Percentiles rank a stretch among this genome's conserved stretches.
These are phyloP conservation scores for Eimeria brunetti DNA, from an alignment of 169 alveolate species.

Conservation along the genomic window DNA sequence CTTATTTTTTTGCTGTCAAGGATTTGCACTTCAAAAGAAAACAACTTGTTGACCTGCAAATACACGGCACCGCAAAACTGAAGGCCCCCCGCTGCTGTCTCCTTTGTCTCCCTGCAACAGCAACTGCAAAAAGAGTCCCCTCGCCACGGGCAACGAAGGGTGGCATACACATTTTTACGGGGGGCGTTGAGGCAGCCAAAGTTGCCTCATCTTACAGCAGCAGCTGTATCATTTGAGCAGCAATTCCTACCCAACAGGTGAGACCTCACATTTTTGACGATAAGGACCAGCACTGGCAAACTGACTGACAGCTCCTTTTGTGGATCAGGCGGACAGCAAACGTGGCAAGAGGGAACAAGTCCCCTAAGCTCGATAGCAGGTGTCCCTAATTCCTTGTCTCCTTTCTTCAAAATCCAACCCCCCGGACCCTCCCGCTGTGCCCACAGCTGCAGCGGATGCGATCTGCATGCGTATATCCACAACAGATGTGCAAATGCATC, in stretches of 20 bases:
- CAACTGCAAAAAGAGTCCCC: not conserved
- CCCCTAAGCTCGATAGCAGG: constrained; percentile 60
- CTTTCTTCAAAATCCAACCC: constrained; percentile 16
- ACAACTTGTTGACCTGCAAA: constrained; percentile 93
- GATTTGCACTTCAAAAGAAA: constrained; percentile 97
- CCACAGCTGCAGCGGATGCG: constrained; percentile 73
- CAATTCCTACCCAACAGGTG: not conserved
- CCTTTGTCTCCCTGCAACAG: not conserved
- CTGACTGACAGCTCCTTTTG: constrained; percentile 94
- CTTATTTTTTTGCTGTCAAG: constrained; percentile 96
- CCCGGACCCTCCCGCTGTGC: constrained; percentile 42
- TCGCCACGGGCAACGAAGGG: not conserved
- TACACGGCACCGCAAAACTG: not conserved
- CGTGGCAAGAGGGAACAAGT: constrained; percentile 90
- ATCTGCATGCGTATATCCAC: constrained; percentile 22
- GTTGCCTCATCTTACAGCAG: not conserved
- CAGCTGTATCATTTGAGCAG: not conserved
- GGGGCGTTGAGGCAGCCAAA: not conserved
- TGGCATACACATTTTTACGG: not conserved
- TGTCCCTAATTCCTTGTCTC: constrained; percentile 38
- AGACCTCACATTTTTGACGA: constrained; percentile 93
- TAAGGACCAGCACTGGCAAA: constrained; percentile 95
- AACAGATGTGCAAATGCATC: not conserved
- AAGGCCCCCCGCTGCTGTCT: not conserved
- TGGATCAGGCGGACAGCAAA: constrained; percentile 93